A percentile compares a stretch with the other conserved stretches of the same genome.
phyloP scores from a whole-genome alignment of 148 eudicot species.

The Rhododendron vialii region DNA sequence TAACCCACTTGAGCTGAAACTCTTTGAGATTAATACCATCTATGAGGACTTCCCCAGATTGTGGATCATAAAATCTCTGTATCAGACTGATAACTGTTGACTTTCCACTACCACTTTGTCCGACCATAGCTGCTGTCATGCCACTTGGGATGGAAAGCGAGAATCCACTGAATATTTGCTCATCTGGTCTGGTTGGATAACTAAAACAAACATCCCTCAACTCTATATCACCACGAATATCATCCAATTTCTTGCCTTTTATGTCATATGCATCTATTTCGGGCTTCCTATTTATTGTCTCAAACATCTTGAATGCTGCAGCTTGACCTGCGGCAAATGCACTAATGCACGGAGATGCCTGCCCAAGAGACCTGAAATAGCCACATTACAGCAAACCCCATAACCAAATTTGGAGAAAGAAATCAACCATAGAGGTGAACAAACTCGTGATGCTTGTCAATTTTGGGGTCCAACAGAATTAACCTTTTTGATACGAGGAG shows the following conservation, averaged over 20 bases:
- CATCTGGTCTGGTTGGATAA: conserved; percentile 61
- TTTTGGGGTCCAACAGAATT: background rate
- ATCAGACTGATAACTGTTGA: conserved; percentile 56
- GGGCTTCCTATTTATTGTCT: conserved; percentile 49
- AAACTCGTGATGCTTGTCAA: background rate
- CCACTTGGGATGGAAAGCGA: conserved; percentile 52
- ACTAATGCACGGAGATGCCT: conserved; percentile 50
- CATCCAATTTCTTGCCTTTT: conserved; percentile 36
- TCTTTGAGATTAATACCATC: conserved; percentile 50
- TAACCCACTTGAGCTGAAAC: conserved; percentile 56
- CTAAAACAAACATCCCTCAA: conserved; percentile 44
- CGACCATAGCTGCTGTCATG: conserved; percentile 55
- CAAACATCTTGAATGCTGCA: conserved; percentile 64
- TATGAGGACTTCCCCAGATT: conserved; percentile 48
- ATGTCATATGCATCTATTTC: conserved; percentile 48
- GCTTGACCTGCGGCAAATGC: conserved; percentile 66
- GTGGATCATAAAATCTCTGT: conserved; percentile 65
- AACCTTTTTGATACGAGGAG: background rate
- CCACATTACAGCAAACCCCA: background rate
- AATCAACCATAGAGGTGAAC: background rate
- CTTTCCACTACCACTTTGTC: conserved; percentile 69
- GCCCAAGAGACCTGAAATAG: conserved; percentile 51
- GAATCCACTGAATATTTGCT: conserved; percentile 51
- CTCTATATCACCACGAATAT: conserved; percentile 52
- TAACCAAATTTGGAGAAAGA: background rate